These are phyloP conservation scores for Pseudonectria foliicola DNA, from an alignment of 2,329 filamentous ascomycete species.

Conservation along the genomic window DNA sequence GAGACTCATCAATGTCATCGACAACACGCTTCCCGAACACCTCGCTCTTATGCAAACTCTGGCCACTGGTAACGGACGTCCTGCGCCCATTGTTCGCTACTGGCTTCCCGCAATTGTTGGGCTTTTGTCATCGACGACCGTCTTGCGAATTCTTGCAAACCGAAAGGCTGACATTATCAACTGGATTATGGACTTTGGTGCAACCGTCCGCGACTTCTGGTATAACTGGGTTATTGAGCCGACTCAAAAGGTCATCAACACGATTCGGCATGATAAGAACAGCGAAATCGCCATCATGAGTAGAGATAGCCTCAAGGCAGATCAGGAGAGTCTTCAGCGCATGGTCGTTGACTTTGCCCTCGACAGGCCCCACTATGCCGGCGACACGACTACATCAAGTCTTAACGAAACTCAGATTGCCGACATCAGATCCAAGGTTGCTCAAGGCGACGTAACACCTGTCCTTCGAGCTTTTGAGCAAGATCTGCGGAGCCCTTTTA, in stretches of 20 bases:
- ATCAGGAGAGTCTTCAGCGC: constrained; percentile 84
- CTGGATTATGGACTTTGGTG: constrained; percentile 74
- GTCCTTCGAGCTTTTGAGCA: constrained; percentile 87
- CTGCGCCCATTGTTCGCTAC: constrained; percentile 69
- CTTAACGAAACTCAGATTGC: constrained; percentile 64
- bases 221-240: constrained; percentile 93
- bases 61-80: constrained; percentile 63
- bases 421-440: constrained; percentile 70
- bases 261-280: constrained; percentile 84
- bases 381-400: constrained; percentile 27
- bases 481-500: constrained; percentile 74
- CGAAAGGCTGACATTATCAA: constrained; percentile 67
- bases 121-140: constrained; percentile 75
- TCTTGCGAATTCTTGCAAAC: constrained; percentile 72
- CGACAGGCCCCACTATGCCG: constrained; percentile 64
- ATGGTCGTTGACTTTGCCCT: constrained; percentile 97
- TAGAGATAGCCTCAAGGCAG: constrained; percentile 80
- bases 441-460: constrained; percentile 87
- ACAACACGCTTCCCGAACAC: constrained; percentile 62
- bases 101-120: constrained; percentile 73
- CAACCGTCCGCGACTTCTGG: constrained; percentile 84
- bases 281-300: constrained; percentile 98
- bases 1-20: constrained; percentile 63
- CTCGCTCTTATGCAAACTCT: constrained; percentile 46
- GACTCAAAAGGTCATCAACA: constrained; percentile 72